Evolutionary conservation across 768 basidiomycete genomes (phyloP).

Genomic region (Boletales sp.): DNA sequence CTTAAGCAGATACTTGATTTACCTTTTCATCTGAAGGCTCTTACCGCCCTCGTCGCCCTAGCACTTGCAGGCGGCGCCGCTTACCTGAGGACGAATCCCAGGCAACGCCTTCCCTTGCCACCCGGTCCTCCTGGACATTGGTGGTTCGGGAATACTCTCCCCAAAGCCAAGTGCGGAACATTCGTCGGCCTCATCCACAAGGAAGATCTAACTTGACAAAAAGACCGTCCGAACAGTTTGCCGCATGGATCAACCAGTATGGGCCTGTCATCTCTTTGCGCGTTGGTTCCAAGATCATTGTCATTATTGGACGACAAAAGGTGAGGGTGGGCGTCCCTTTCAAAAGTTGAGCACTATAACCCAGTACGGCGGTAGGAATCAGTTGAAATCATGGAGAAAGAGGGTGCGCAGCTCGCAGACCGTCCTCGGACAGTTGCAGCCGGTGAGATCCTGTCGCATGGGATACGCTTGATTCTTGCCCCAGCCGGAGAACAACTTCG

Average conservation of each 20-base stretch:
- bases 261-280: constrained; percentile 58
- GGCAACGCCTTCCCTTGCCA: constrained; percentile 21
- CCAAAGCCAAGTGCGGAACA: constrained; percentile 23
- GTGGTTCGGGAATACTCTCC: constrained; percentile 29
- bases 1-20: constrained; percentile 1
- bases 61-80: constrained; percentile 12
- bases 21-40: constrained; percentile 10
- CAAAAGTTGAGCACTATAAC: background rate
- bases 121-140: constrained; percentile 34
- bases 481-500: constrained; percentile 57
- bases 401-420: constrained; percentile 53
- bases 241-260: constrained; percentile 58
- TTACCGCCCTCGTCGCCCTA: constrained; percentile 17
- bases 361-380: constrained; percentile 40
- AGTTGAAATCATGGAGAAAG: constrained; percentile 65
- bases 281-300: constrained; percentile 37
- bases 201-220: background rate
- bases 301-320: constrained; percentile 38
- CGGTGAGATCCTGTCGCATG: constrained; percentile 56
- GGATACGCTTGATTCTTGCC: constrained; percentile 53
- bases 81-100: constrained; percentile 23
- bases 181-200: background rate
- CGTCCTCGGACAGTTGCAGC: constrained; percentile 53
- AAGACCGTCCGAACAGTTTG: constrained; percentile 40
- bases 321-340: constrained; percentile 23